Conservation (phyloP, 108 stramenopile species). For the Skeletonema potamos region DNA sequence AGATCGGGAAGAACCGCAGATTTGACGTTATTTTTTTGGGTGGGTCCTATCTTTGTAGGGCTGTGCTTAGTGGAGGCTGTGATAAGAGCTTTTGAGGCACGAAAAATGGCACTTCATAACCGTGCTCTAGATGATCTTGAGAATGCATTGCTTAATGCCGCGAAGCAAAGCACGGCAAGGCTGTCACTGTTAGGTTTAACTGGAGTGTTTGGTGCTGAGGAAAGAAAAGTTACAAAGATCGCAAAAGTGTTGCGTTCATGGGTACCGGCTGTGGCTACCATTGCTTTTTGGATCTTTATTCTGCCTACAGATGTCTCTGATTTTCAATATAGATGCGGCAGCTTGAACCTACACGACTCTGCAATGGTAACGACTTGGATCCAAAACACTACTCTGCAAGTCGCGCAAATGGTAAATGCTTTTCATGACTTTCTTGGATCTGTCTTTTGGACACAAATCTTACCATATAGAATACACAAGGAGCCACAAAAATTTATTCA, state of each 20-base stretch:
- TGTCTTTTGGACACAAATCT: conserved; percentile 41
- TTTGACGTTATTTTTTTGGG: conserved; percentile 21
- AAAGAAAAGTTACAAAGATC: conserved; percentile 16
- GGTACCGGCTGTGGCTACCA: conserved; percentile 45
- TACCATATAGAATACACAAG: conserved; percentile 54
- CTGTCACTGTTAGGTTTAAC: conserved; percentile 30
- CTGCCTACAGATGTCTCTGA: conserved; percentile 39
- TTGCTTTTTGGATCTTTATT: conserved; percentile 55
- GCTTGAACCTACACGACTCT: conserved; percentile 34
- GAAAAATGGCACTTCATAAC: conserved; percentile 50
- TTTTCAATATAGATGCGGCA: conserved; percentile 24
- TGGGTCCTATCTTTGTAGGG: conserved; percentile 42
- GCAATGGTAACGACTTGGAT: conserved; percentile 54
- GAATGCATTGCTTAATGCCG: conserved; percentile 38
- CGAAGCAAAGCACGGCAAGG: conserved; percentile 20
- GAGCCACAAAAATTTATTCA: conserved; percentile 45
- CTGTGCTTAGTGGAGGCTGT: conserved; percentile 53
- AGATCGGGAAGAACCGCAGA: not conserved
- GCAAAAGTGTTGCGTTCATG: conserved; percentile 47
- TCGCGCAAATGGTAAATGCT: conserved; percentile 8
- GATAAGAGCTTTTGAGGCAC: conserved; percentile 46
- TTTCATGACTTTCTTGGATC: conserved; percentile 29
- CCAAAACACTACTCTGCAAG: conserved; percentile 11
- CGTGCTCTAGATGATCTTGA: conserved; percentile 57
- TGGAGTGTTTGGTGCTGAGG: conserved; percentile 12